A percentile compares a stretch with the other conserved stretches of the same genome.
Conservation (phyloP, 306 rosid genomes). For the Glycine latifolia region DNA sequence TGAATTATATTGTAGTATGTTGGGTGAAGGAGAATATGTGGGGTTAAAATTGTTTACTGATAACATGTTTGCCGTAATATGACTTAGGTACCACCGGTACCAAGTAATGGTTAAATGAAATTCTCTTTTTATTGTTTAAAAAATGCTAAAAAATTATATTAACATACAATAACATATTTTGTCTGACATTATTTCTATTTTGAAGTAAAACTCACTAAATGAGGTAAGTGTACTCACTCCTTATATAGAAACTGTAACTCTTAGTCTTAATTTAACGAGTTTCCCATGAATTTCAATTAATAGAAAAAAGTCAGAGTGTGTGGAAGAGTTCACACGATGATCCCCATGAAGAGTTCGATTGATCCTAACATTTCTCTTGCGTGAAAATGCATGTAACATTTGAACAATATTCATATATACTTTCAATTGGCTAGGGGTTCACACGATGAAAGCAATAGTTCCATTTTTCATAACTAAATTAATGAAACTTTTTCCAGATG, state of each 20-base stretch:
- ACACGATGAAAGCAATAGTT: background rate
- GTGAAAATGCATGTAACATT: background rate
- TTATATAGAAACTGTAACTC: no score
- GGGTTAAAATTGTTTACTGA: no score
- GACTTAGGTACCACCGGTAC: no score
- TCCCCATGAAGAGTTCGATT: no score
- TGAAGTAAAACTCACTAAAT: background rate
- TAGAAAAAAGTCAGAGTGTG: background rate
- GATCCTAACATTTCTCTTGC: background rate
- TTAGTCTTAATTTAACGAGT: background rate
- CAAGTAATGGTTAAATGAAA: no score
- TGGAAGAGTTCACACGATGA: background rate
- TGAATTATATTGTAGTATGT: no score
- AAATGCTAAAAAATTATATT: no score
- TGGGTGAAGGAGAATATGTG: no score
- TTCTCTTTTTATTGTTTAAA: no score
- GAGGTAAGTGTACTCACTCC: background rate
- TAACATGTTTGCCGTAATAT: no score
- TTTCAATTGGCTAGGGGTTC: background rate
- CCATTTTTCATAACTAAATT: background rate
- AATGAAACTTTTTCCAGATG: background rate
- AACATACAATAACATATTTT: no score
- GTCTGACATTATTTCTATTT: background rate
- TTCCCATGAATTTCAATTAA: background rate
- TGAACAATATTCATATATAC: conserved; percentile 6